Conservation (phyloP, 2,329 filamentous ascomycete genomes). For the Aureobasidium sp. region DNA sequence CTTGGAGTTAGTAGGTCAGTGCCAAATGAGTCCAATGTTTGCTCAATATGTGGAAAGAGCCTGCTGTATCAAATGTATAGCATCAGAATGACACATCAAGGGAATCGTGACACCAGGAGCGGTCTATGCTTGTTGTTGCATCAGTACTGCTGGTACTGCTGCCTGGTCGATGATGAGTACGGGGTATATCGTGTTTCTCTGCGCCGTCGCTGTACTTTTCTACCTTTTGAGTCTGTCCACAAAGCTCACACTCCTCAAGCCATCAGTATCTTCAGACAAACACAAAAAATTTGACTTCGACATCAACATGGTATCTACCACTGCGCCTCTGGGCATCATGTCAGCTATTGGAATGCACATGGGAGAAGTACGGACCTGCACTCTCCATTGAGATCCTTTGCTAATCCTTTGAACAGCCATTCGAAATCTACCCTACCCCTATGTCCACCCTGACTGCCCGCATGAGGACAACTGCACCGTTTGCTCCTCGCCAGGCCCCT, state of each 20-base stretch:
- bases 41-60: too few species aligned
- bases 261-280: too few species aligned
- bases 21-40: too few species aligned
- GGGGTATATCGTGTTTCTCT: background rate
- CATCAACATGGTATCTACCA: background rate
- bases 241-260: fast-evolving
- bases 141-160: background rate
- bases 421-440: background rate
- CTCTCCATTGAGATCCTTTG: background rate
- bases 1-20: too few species aligned
- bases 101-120: background rate
- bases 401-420: background rate
- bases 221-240: background rate
- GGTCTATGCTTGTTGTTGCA: background rate
- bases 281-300: too few species aligned
- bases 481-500: background rate
- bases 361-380: background rate
- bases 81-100: too few species aligned
- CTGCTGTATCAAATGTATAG: too few species aligned
- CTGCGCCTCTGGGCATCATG: background rate
- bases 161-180: background rate
- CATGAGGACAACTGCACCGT: background rate
- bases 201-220: background rate
- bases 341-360: background rate
- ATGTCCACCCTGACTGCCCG: background rate